A percentile compares a stretch with the other conserved stretches of the same genome.
These are phyloP conservation scores for Prunus fruticosa DNA, from an alignment of 306 rosid genomes.

Conservation along the genomic window DNA sequence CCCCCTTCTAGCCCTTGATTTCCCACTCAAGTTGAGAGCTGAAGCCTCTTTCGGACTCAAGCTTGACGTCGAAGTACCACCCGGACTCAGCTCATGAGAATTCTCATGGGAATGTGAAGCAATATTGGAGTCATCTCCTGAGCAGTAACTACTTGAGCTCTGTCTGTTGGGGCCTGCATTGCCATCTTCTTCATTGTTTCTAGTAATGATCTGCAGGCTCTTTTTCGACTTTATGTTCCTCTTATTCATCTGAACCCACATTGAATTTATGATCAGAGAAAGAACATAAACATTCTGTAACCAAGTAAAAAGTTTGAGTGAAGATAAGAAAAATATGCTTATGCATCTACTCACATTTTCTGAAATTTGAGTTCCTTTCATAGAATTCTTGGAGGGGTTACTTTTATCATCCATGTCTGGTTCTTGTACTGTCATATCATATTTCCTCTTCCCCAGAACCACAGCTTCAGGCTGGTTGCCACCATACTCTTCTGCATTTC, in stretches of 20 bases:
- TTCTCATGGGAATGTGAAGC: slow-evolving; percentile 2
- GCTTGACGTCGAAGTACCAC: slow-evolving; percentile 44
- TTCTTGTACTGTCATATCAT: too few relatives aligned
- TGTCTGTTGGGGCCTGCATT: slow-evolving; percentile 33
- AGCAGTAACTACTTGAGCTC: slow-evolving; percentile 57
- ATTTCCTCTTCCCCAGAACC: too few relatives aligned
- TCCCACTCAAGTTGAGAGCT: slow-evolving; percentile 33
- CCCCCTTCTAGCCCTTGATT: slow-evolving; percentile 51
- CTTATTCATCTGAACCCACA: slow-evolving; percentile 43
- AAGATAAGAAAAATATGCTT: neutral
- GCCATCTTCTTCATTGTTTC: slow-evolving; percentile 43
- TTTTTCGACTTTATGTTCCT: slow-evolving; percentile 44
- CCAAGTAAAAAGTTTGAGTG: neutral
- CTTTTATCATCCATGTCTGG: too few relatives aligned
- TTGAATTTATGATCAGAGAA: slow-evolving; percentile 11
- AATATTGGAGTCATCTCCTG: slow-evolving; percentile 56
- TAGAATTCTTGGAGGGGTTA: slow-evolving; percentile 30
- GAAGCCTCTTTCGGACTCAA: slow-evolving; percentile 28
- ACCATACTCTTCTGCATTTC: too few relatives aligned
- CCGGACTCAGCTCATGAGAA: slow-evolving; percentile 48
- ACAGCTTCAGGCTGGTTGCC: too few relatives aligned
- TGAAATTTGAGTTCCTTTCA: slow-evolving; percentile 46
- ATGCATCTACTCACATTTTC: slow-evolving; percentile 40
- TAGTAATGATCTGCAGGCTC: slow-evolving; percentile 39
- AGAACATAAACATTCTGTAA: neutral